A percentile compares a stretch with the other conserved stretches of the same genome.
Evolutionary conservation across 78 protist species (phyloP).

Genomic region (Chrysochromulina tobinii): DNA sequence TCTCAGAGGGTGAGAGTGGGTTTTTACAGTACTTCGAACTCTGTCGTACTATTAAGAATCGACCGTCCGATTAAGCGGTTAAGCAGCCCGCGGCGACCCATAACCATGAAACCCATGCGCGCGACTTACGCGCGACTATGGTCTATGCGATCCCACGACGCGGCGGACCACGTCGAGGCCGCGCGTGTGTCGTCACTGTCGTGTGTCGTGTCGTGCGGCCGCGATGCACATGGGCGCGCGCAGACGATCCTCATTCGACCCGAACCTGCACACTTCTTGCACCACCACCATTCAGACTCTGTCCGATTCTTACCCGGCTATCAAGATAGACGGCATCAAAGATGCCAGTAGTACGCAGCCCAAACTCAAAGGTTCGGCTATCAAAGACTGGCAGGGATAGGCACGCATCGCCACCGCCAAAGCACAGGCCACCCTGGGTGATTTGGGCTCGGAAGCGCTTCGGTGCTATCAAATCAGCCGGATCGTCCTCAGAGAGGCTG

Average conservation of each 20-base stretch:
- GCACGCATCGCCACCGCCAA: background rate
- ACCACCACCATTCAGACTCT: background rate
- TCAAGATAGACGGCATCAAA: background rate
- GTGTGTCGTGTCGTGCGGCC: too few relatives aligned
- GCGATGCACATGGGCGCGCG: too few relatives aligned
- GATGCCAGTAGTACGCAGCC: background rate
- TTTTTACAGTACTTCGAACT: too few relatives aligned
- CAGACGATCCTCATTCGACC: background rate
- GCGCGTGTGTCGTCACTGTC: too few relatives aligned
- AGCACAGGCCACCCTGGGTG: background rate
- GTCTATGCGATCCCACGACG: too few relatives aligned
- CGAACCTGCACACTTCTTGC: background rate
- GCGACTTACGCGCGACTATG: too few relatives aligned
- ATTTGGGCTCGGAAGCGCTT: background rate
- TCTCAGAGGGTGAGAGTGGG: too few relatives aligned
- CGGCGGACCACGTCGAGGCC: too few relatives aligned
- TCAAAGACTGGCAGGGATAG: background rate
- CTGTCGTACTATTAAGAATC: too few relatives aligned
- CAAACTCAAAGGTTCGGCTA: background rate
- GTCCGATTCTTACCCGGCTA: background rate
- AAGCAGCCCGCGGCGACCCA: too few relatives aligned
- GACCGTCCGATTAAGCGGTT: too few relatives aligned
- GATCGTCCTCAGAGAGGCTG: background rate
- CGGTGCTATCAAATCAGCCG: background rate
- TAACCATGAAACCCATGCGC: too few relatives aligned